Percentiles rank a stretch among this genome's conserved stretches.
Evolutionary conservation across 139 green algal species (phyloP).

Genomic region (Chlorella sp.): DNA sequence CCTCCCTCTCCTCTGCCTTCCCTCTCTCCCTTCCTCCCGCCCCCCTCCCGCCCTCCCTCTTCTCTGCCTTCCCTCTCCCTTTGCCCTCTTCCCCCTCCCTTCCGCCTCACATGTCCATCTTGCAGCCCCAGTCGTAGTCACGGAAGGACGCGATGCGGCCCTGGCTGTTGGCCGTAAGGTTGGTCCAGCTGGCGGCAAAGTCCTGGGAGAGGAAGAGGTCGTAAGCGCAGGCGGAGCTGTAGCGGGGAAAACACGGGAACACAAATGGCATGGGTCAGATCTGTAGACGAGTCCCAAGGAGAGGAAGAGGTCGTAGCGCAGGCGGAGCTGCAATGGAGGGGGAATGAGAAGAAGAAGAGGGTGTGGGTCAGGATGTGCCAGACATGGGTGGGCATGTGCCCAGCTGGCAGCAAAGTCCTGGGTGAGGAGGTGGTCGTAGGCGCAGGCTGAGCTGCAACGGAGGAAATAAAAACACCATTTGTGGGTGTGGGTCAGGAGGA

Average conservation of each 20-base stretch:
- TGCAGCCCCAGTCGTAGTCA: slow-evolving; percentile 94
- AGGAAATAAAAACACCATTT: too few species aligned
- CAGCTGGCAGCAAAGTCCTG: slow-evolving; percentile 63
- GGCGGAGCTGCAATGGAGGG: too few species aligned
- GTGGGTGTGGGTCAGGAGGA: slow-evolving; percentile 64
- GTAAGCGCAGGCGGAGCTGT: slow-evolving; percentile 55
- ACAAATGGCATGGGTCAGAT: neutral
- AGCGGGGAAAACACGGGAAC: too few species aligned
- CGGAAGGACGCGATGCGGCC: slow-evolving; percentile 84
- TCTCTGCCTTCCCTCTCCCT: too few species aligned
- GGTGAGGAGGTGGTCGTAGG: slow-evolving; percentile 73
- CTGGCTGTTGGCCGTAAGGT: slow-evolving; percentile 79
- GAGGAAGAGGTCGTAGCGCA: neutral
- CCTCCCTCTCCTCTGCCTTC: too few species aligned
- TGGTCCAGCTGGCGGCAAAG: slow-evolving; percentile 68
- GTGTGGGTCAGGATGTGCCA: slow-evolving; percentile 85
- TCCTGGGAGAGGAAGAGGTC: slow-evolving; percentile 79
- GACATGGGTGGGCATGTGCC: too few species aligned
- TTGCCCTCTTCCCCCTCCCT: too few species aligned
- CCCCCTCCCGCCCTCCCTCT: too few species aligned
- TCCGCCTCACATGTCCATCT: slow-evolving; percentile 38
- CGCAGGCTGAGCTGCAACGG: slow-evolving; percentile 50
- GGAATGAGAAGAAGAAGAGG: too few species aligned
- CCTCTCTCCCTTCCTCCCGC: too few species aligned
- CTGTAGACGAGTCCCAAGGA: neutral